Conservation (phyloP, 257 asterid genomes). For the Schizonepeta tenuifolia region DNA sequence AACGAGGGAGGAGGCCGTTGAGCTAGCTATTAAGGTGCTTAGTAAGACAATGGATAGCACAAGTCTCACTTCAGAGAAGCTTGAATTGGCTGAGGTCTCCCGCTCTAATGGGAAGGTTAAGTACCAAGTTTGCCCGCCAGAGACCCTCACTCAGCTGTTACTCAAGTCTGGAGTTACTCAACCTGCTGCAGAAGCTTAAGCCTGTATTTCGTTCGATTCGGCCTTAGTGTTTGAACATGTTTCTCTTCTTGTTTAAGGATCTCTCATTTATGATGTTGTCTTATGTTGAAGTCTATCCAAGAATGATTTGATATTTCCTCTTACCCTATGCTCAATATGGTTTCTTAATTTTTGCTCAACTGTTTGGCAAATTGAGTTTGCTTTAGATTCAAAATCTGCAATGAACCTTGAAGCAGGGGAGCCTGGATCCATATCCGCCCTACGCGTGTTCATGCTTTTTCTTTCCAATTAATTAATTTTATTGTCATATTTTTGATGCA, state of each 20-base stretch:
- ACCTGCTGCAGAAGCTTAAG: conserved; percentile 77
- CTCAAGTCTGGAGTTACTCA: conserved; percentile 79
- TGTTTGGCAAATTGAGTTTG: not conserved
- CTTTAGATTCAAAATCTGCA: conserved; percentile 3
- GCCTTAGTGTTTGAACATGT: conserved; percentile 19
- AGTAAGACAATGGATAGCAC: conserved; percentile 98
- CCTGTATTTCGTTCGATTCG: conserved; percentile 25
- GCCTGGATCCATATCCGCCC: too few relatives aligned
- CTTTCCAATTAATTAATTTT: too few relatives aligned
- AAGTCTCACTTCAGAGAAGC: conserved; percentile 87
- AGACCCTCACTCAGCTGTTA: conserved; percentile 57
- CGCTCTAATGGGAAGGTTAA: conserved; percentile 65
- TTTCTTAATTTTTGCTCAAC: not conserved
- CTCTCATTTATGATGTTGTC: conserved; percentile 23
- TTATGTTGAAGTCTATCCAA: conserved; percentile 29
- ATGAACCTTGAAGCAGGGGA: not conserved
- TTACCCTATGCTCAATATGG: not conserved
- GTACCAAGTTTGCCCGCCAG: conserved; percentile 77
- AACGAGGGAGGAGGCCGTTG: conserved; percentile 75
- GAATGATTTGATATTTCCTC: conserved; percentile 23
- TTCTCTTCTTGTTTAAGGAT: conserved; percentile 24
- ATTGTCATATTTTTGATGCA: too few relatives aligned
- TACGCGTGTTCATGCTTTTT: too few relatives aligned
- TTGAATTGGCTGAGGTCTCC: conserved; percentile 90
- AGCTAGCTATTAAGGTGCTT: conserved; percentile 85